phyloP scores from a whole-genome alignment of 192 early-diverging fungal genomes.

The Entomortierella lignicola region DNA sequence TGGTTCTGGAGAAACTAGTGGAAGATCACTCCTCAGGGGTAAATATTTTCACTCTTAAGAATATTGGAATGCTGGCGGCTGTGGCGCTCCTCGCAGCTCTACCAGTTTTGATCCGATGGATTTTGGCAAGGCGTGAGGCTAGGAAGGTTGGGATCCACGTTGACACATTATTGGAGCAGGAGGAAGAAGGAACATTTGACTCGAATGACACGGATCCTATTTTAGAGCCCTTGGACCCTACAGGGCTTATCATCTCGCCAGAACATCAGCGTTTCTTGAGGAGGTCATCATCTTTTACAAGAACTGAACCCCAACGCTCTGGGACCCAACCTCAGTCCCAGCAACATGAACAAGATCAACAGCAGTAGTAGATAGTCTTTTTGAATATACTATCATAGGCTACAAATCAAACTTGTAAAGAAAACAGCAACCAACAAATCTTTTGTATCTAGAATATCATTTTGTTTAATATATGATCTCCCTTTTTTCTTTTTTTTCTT shows the following conservation, averaged over 20 bases:
- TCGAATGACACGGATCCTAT: constrained; percentile 22
- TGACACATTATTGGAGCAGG: constrained; percentile 12
- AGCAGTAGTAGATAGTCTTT: not conserved
- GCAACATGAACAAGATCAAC: not conserved
- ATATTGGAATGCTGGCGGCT: constrained; percentile 57
- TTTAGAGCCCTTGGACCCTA: constrained; percentile 44
- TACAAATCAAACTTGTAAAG: too few species aligned
- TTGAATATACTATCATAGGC: not conserved
- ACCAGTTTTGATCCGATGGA: constrained; percentile 59
- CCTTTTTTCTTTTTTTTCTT: too few species aligned
- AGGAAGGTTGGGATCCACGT: constrained; percentile 44
- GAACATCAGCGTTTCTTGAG: constrained; percentile 44
- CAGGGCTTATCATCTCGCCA: constrained; percentile 42
- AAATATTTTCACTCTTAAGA: constrained; percentile 57
- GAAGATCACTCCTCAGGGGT: constrained; percentile 54
- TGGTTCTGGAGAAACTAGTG: constrained; percentile 62
- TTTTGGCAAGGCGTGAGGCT: constrained; percentile 38
- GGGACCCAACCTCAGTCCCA: not conserved
- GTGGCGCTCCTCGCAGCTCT: constrained; percentile 58
- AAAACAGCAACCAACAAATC: too few species aligned
- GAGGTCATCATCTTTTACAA: constrained; percentile 8
- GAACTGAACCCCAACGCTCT: not conserved
- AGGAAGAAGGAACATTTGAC: constrained; percentile 10
- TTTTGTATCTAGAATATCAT: too few species aligned
- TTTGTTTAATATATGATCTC: too few species aligned